Percentiles rank a stretch among this genome's conserved stretches.
phyloP scores from a whole-genome alignment of 495 filamentous ascomycete species.

The Astrocystis sublimbata region DNA sequence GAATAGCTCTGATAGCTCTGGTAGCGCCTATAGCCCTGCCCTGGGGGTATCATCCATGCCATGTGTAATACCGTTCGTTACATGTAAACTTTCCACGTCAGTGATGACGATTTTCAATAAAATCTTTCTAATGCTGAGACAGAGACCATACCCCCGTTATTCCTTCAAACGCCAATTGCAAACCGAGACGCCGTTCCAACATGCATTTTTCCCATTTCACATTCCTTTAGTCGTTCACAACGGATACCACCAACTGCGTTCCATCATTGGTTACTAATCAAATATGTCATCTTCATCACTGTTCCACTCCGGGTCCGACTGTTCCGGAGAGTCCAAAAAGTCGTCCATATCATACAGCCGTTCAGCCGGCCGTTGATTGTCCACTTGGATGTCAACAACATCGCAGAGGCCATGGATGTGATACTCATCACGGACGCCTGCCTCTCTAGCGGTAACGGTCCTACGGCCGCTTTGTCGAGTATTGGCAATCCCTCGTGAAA shows the following conservation, averaged over 20 bases:
- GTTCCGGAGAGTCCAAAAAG: slow-evolving; percentile 73
- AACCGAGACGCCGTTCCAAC: not conserved
- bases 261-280: slow-evolving; percentile 1
- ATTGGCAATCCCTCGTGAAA: slow-evolving; percentile 19
- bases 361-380: slow-evolving; percentile 78
- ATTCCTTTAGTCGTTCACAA: not conserved
- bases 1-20: slow-evolving; percentile 10
- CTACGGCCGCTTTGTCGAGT: slow-evolving; percentile 13
- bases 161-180: slow-evolving; percentile 4
- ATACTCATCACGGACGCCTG: slow-evolving; percentile 18
- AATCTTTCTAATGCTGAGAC: not conserved
- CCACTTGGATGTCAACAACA: slow-evolving; percentile 74
- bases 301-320: slow-evolving; percentile 72
- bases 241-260: not conserved
- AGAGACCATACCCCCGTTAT: not conserved
- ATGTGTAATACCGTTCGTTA: not conserved
- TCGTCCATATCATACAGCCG: slow-evolving; percentile 72
- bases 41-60: slow-evolving; percentile 15
- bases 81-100: slow-evolving; percentile 12
- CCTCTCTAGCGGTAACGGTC: slow-evolving; percentile 15
- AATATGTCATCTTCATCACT: slow-evolving; percentile 49
- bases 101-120: slow-evolving; percentile 12
- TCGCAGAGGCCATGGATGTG: slow-evolving; percentile 77
- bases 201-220: not conserved
- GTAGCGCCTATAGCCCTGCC: no score